phyloP scores from a whole-genome alignment of 139 green algal species.

The Yamagishiella unicocca region DNA sequence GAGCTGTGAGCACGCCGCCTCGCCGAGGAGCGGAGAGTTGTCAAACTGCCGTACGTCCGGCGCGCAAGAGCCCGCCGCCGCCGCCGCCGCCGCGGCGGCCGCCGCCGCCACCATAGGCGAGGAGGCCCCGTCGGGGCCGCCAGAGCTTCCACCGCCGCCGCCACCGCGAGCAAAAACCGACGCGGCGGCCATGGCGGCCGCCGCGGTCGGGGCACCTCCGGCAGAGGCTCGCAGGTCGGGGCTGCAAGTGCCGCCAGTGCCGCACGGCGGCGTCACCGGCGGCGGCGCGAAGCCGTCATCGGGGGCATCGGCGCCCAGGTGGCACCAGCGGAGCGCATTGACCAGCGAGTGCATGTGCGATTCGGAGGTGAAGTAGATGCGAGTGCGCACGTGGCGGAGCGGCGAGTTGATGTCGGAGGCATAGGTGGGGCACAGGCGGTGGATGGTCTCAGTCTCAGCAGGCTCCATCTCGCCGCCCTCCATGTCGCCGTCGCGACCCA shows the following conservation, averaged over 20 bases:
- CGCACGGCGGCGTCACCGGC: conserved; percentile 26
- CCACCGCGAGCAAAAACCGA: background rate
- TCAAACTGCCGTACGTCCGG: conserved; percentile 7
- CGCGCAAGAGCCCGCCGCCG: background rate
- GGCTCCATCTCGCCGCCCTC: conserved; percentile 23
- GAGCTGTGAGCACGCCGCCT: conserved; percentile 66
- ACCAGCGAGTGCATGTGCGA: conserved; percentile 96
- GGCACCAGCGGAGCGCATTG: conserved; percentile 93
- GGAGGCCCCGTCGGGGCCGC: background rate
- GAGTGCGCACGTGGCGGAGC: conserved; percentile 95
- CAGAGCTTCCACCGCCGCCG: background rate
- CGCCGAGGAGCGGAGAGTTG: conserved; percentile 50
- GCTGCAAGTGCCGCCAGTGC: conserved; percentile 23
- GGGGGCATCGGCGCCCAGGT: conserved; percentile 50
- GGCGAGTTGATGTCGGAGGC: conserved; percentile 94
- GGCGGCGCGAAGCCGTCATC: background rate
- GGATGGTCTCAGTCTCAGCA: conserved; percentile 54
- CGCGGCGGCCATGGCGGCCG: background rate
- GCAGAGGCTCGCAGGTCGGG: conserved; percentile 37
- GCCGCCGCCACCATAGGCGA: background rate
- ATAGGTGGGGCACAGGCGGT: conserved; percentile 90
- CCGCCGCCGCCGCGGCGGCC: conserved; percentile 7
- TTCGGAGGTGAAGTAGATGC: conserved; percentile 98
- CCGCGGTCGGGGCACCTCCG: background rate
- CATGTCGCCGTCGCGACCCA: conserved; percentile 21